Percentiles rank a stretch among this genome's conserved stretches.
These are phyloP conservation scores for Phaeomoniella chlamydospora DNA, from an alignment of 2,329 filamentous ascomycete genomes.

Conservation along the genomic window DNA sequence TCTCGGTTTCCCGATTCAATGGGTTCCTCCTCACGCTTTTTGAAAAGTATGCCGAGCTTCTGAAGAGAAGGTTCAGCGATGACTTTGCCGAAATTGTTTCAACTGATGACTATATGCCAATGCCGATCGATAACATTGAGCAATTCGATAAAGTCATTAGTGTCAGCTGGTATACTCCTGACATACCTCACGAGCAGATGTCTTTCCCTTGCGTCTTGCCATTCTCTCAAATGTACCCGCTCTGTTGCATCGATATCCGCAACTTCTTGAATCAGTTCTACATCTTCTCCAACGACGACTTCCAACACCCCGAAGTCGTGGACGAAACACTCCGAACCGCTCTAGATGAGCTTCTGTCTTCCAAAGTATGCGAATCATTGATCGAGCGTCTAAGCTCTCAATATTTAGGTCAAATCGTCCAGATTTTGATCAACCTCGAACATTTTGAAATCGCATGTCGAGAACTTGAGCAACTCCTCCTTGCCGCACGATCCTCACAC, in stretches of 20 bases:
- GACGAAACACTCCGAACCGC: conserved; percentile 78
- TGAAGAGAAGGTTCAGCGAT: conserved; percentile 83
- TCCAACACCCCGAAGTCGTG: conserved; percentile 77
- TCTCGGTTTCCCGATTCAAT: conserved; percentile 69
- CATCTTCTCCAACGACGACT: conserved; percentile 92
- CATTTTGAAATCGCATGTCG: conserved; percentile 90
- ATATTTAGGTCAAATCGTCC: conserved; percentile 93
- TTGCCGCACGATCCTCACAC: conserved; percentile 62
- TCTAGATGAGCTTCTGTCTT: conserved; percentile 83
- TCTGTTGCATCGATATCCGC: conserved; percentile 95
- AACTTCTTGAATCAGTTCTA: conserved; percentile 98
- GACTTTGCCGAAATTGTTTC: conserved; percentile 84
- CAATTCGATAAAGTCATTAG: conserved; percentile 94
- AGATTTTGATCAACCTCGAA: conserved; percentile 94
- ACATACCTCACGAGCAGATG: conserved; percentile 61
- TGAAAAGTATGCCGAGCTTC: conserved; percentile 79
- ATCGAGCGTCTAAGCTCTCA: conserved; percentile 81
- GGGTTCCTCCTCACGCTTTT: conserved; percentile 78
- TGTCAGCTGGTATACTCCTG: conserved; percentile 89
- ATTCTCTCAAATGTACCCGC: conserved; percentile 97
- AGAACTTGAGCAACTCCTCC: conserved; percentile 75
- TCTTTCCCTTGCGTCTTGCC: conserved; percentile 89
- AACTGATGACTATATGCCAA: conserved; percentile 99
- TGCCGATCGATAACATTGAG: conserved; percentile 81
- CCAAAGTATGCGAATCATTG: conserved; percentile 81